Base-by-base conservation (phyloP, 2,329 filamentous ascomycete genomes). In the Fusarium subglutinans region DNA sequence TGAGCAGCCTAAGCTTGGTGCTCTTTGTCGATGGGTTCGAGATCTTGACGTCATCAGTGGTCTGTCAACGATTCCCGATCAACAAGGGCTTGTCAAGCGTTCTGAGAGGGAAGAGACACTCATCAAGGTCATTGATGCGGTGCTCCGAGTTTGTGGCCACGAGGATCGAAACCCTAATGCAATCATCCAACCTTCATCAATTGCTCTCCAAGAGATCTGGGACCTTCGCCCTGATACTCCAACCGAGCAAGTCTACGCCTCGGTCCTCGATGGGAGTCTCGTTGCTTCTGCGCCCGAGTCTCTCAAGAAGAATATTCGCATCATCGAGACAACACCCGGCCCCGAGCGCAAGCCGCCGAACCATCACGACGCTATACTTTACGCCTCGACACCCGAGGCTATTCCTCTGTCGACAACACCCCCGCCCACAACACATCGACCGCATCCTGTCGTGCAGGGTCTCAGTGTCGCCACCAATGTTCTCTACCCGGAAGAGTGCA, bases 21-120 rank as follows among this genome's bases (percentile, higher is more conserved):
- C 91, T 4, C 81, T 93, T 13, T 93, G 91, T 79, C 89, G 92
- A 64, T 94, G 92, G 92, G 91, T 93, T 9, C 87, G 92, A 65
- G 91, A 93, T 77, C 83, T 93, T 33, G 91, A 93, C 76, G 89
- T 93, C 30, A 89, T 93, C 56, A 92, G 89, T 73, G 91, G 91
- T 4, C 82, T 93, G 13, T 90, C 90, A 8, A 89, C 90, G 28
- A 84, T 88, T 60, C 83, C 88, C 1, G 84, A 84, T 5, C 85
- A 85, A 6, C 81, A 82, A 51, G 79, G 79, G 44, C 20, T 77
- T 54, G 72, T 80, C 7, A 75, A 83, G 60, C 84, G 87, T 41
- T 83, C 84, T 1, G 76, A 79, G 6, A 84, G 83, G 50, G 88
- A 91, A 17, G 81, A 86, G 41, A 88, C 91, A 61, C 84, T 91